Percentiles rank a stretch among this genome's conserved stretches.
These are phyloP conservation scores for Skeletonema tropicum DNA, from an alignment of 108 stramenopile species.

Conservation along the genomic window DNA sequence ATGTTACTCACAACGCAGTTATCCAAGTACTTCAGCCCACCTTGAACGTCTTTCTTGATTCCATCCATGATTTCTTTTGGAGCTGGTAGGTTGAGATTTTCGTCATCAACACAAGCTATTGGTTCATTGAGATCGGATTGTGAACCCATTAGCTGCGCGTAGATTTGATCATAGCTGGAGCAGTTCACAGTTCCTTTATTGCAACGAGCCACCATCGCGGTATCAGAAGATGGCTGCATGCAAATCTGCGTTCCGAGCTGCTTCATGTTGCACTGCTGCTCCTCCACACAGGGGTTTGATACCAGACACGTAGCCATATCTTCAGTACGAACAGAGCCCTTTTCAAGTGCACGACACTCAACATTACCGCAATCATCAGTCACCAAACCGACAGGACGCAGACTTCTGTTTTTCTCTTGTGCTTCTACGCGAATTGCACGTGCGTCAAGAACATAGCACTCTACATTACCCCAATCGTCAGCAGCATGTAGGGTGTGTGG, in stretches of 20 bases:
- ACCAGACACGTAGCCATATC: neutral
- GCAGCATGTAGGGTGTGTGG: neutral
- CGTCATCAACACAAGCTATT: neutral
- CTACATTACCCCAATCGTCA: constrained; percentile 1
- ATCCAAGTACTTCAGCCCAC: neutral
- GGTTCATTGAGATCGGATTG: neutral
- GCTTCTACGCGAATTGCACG: neutral
- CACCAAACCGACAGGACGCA: neutral
- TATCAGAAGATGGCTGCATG: neutral
- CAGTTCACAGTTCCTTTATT: neutral
- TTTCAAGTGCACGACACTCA: neutral
- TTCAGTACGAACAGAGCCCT: neutral
- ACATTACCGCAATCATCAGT: neutral
- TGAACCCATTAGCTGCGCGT: neutral
- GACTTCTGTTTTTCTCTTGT: neutral
- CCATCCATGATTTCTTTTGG: neutral
- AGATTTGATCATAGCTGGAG: neutral
- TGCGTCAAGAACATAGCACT: constrained; percentile 1
- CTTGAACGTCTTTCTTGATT: neutral
- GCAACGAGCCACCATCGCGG: neutral
- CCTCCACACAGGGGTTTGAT: neutral
- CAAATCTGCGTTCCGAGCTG: neutral
- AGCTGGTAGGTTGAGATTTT: neutral
- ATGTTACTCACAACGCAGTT: neutral
- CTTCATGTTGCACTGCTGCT: neutral